Evolutionary conservation across 2,329 filamentous ascomycete genomes (phyloP).

Genomic region (Colletotrichum filicis): DNA sequence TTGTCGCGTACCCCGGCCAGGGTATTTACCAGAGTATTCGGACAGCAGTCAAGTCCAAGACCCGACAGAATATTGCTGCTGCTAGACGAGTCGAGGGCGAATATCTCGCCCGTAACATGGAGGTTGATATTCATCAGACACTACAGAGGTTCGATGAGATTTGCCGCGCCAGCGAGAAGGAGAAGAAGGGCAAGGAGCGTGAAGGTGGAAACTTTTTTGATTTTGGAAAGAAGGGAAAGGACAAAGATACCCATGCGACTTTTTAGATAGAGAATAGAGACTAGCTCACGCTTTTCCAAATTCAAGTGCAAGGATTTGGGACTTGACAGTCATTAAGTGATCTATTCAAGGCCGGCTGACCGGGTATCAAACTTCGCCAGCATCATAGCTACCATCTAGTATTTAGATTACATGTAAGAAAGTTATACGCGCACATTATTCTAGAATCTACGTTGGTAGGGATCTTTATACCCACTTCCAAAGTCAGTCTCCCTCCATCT

Average conservation of each 20-base stretch:
- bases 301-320: no score
- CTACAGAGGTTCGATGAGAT: conserved; percentile 19
- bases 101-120: conserved; percentile 15
- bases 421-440: conserved; percentile 1
- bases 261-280: background rate
- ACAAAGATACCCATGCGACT: conserved; percentile 1
- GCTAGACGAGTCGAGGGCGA: conserved; percentile 27
- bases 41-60: conserved; percentile 30
- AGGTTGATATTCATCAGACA: background rate
- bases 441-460: background rate
- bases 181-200: background rate
- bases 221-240: background rate
- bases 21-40: conserved; percentile 36
- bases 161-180: background rate
- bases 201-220: background rate
- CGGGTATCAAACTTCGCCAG: conserved; percentile 33
- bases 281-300: no score
- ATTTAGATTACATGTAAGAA: conserved; percentile 34
- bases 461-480: background rate
- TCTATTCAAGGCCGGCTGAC: conserved; percentile 30
- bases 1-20: conserved; percentile 37
- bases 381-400: conserved; percentile 29
- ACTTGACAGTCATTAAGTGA: background rate
- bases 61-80: conserved; percentile 8
- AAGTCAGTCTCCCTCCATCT: no score